phyloP scores from a whole-genome alignment of 352 stramenopile species.

The Pythium insidiosum region DNA sequence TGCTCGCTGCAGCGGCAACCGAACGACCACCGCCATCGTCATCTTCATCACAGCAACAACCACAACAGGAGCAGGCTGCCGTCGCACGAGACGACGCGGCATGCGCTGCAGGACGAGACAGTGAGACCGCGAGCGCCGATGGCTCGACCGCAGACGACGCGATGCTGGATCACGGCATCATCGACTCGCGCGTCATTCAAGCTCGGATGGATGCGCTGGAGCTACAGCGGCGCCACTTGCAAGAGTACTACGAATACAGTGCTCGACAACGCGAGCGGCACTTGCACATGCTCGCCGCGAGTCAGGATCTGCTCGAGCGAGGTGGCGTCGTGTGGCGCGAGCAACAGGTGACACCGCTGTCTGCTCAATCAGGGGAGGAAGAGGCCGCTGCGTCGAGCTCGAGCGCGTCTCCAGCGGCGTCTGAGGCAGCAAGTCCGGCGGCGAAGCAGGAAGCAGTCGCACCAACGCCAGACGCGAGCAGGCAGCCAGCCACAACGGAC shows the following conservation, averaged over 20 bases:
- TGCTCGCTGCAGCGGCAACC: slow-evolving; percentile 41
- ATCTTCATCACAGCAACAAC: slow-evolving; percentile 12
- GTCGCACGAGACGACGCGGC: too few species aligned
- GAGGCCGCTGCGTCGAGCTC: too few species aligned
- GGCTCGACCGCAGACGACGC: too few species aligned
- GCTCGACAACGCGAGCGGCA: slow-evolving; percentile 42
- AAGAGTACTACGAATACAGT: slow-evolving; percentile 49
- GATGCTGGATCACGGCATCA: slow-evolving; percentile 28
- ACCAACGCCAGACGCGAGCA: too few species aligned
- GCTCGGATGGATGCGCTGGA: slow-evolving; percentile 42
- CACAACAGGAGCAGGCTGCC: too few species aligned
- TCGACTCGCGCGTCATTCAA: slow-evolving; percentile 58
- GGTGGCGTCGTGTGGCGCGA: slow-evolving; percentile 33
- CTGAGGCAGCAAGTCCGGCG: too few species aligned
- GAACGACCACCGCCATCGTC: too few species aligned
- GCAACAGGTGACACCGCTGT: slow-evolving; percentile 25
- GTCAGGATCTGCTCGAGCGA: slow-evolving; percentile 32
- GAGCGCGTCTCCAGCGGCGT: too few species aligned
- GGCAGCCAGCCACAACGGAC: too few species aligned
- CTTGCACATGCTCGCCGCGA: slow-evolving; percentile 33
- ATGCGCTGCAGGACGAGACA: background rate
- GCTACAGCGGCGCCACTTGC: slow-evolving; percentile 38
- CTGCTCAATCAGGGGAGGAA: slow-evolving; percentile 1
- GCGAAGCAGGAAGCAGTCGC: too few species aligned
- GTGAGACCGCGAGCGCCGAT: too few species aligned